These are phyloP conservation scores for Avena insularis DNA, from an alignment of 176 grass and related monocot genomes.

Conservation along the genomic window DNA sequence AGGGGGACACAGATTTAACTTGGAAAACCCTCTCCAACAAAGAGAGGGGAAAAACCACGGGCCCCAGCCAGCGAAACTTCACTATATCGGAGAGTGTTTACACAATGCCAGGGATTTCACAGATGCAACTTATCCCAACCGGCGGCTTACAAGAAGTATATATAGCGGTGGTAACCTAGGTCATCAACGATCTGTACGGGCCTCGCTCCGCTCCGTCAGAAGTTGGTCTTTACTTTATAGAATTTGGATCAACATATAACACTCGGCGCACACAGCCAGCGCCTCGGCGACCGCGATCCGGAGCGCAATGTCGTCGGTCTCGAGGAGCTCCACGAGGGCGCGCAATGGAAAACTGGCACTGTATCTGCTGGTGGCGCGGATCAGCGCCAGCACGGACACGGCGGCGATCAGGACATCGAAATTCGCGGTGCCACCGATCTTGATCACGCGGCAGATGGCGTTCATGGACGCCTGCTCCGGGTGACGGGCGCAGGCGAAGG, in stretches of 20 bases:
- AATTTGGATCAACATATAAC: neutral
- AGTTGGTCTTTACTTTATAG: no score
- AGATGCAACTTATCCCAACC: no score
- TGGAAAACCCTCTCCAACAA: no score
- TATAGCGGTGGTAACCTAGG: no score
- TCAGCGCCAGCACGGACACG: constrained; percentile 26
- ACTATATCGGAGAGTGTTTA: no score
- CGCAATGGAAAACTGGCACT: neutral
- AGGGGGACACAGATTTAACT: no score
- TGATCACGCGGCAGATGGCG: neutral
- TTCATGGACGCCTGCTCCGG: neutral
- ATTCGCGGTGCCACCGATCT: neutral
- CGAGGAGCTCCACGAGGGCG: constrained; percentile 11
- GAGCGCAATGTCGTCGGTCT: constrained; percentile 9
- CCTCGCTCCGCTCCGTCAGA: no score
- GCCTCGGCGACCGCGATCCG: constrained; percentile 35
- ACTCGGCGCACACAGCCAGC: constrained; percentile 39
- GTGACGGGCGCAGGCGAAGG: constrained; percentile 24
- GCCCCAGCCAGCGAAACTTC: no score
- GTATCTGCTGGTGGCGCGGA: constrained; percentile 8
- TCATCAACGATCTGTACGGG: no score
- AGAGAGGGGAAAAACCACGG: no score
- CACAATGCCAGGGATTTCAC: no score
- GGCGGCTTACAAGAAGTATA: no score
- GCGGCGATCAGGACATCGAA: neutral